phyloP scores from a whole-genome alignment of 345 rosid species.

The Psidium guajava region DNA sequence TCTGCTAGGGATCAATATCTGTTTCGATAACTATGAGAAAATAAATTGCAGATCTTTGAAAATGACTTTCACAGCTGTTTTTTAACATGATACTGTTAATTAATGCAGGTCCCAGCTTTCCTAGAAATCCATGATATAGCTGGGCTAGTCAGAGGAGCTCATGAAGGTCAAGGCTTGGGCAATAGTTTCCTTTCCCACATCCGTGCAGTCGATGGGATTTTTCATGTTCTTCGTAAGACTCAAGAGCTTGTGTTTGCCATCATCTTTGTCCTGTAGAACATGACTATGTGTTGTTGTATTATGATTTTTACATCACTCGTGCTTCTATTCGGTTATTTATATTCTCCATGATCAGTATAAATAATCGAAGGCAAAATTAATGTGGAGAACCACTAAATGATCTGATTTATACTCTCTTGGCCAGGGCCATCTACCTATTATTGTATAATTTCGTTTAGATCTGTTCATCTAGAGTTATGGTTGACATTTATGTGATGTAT shows the following conservation, averaged over 20 bases:
- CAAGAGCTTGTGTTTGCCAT: not conserved
- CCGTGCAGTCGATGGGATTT: slow-evolving; percentile 98
- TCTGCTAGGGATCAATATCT: not conserved
- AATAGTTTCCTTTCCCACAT: slow-evolving; percentile 94
- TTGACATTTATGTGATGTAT: not conserved
- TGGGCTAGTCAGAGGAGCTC: slow-evolving; percentile 94
- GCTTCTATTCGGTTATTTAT: not conserved
- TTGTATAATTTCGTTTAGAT: not conserved
- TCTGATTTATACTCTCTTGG: not conserved
- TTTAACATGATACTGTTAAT: not conserved
- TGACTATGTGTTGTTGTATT: not conserved
- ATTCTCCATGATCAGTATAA: not conserved
- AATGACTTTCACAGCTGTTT: not conserved
- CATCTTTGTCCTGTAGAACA: not conserved
- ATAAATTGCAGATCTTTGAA: not conserved
- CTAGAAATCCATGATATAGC: slow-evolving; percentile 97
- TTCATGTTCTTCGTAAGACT: slow-evolving; percentile 83
- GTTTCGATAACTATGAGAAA: not conserved
- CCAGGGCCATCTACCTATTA: not conserved
- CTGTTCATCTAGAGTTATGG: not conserved
- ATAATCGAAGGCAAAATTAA: not conserved
- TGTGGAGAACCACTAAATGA: not conserved
- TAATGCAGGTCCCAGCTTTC: slow-evolving; percentile 71
- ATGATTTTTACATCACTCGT: not conserved
- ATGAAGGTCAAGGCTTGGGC: slow-evolving; percentile 94